Conservation (phyloP, 768 basidiomycete species). For the Lactifluus subvellereus region DNA sequence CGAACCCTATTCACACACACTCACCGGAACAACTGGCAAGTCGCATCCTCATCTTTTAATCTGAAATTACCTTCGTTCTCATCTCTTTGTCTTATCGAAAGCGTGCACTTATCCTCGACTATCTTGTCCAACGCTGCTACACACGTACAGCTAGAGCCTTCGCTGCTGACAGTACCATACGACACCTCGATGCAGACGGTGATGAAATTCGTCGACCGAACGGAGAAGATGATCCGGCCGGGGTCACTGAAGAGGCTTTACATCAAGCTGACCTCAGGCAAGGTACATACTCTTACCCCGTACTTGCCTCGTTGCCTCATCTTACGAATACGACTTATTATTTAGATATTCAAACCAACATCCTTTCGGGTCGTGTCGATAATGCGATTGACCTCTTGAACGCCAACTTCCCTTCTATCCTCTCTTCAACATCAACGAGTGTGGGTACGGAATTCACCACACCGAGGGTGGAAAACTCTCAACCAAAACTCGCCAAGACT, state of each 20-base stretch:
- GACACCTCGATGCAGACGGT: conserved; percentile 63
- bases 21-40: conserved; percentile 17
- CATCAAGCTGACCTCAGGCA: conserved; percentile 16
- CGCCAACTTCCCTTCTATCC: conserved; percentile 68
- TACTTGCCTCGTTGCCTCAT: background rate
- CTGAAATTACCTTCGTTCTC: background rate
- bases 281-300: conserved; percentile 1
- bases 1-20: background rate
- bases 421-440: conserved; percentile 30
- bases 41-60: background rate
- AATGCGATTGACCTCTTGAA: conserved; percentile 64
- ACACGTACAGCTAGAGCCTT: conserved; percentile 68
- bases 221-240: conserved; percentile 24
- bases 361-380: conserved; percentile 72
- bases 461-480: conserved; percentile 25
- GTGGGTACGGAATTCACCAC: background rate
- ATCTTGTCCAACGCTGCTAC: conserved; percentile 69
- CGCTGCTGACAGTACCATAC: conserved; percentile 52
- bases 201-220: conserved; percentile 47
- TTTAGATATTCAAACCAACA: conserved; percentile 61
- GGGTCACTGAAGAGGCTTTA: conserved; percentile 18
- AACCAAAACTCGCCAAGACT: conserved; percentile 39
- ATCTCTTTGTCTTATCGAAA: conserved; percentile 28
- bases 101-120: conserved; percentile 69
- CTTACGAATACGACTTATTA: background rate